Conservation (phyloP, 257 asterid species). For the Ilex asprella region DNA sequence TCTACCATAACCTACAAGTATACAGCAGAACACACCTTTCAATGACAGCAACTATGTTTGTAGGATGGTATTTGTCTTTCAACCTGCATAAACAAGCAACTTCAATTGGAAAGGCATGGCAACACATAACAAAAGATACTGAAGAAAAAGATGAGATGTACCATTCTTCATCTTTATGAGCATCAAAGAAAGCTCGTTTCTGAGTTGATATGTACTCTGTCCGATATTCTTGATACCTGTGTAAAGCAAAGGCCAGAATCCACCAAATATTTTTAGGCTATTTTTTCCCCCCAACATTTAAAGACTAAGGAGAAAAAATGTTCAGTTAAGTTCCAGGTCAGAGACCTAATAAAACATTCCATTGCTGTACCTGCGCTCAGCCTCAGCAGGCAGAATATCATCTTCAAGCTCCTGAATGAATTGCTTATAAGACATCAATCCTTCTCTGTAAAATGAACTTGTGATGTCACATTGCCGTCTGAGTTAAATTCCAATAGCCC, state of each 20-base stretch:
- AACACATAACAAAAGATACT: constrained; percentile 9
- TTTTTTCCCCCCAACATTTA: no score
- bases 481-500: no score
- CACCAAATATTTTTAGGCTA: constrained; percentile 1
- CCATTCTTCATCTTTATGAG: constrained; percentile 96
- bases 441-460: constrained; percentile 59
- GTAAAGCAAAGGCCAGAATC: constrained; percentile 9
- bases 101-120: constrained; percentile 11
- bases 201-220: constrained; percentile 80
- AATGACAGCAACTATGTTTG: constrained; percentile 72
- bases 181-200: constrained; percentile 72
- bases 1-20: background rate
- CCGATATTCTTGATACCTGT: constrained; percentile 91
- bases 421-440: constrained; percentile 98
- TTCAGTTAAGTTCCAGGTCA: background rate
- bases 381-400: constrained; percentile 92
- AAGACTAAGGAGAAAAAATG: constrained; percentile 7
- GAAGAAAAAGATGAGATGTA: constrained; percentile 20
- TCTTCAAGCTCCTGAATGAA: constrained; percentile 99
- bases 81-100: constrained; percentile 50
- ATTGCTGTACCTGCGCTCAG: constrained; percentile 78
- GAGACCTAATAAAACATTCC: constrained; percentile 11
- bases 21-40: constrained; percentile 52
- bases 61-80: constrained; percentile 95
- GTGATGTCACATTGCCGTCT: constrained; percentile 5